A percentile compares a stretch with the other conserved stretches of the same genome.
These are phyloP conservation scores for Leishmania turanica DNA, from an alignment of 208 protist species.

Conservation along the genomic window DNA sequence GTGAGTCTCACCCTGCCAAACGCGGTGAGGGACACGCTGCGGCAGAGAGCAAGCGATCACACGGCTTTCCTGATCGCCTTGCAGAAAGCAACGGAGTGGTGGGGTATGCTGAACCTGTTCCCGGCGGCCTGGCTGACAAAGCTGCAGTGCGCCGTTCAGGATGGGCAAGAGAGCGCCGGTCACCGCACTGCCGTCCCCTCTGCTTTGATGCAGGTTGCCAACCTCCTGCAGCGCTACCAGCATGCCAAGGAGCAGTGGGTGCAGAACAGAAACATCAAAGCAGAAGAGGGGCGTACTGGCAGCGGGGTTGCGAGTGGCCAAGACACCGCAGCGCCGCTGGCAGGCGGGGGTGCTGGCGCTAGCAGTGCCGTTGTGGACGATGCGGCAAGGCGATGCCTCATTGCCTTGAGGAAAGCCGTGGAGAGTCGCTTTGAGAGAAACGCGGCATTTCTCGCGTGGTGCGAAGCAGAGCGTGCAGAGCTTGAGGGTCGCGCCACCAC, in stretches of 20 bases:
- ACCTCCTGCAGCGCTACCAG: slow-evolving; percentile 64
- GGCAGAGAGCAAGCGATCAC: slow-evolving; percentile 17
- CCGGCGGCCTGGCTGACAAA: slow-evolving; percentile 68
- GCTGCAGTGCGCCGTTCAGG: slow-evolving; percentile 38
- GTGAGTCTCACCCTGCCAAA: slow-evolving; percentile 53
- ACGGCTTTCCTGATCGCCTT: slow-evolving; percentile 46
- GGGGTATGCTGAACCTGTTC: slow-evolving; percentile 80
- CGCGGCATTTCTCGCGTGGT: slow-evolving; percentile 55
- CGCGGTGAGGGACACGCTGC: slow-evolving; percentile 47
- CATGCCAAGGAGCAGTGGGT: slow-evolving; percentile 67
- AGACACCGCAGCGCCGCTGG: slow-evolving; percentile 2
- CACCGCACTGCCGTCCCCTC: slow-evolving; percentile 30
- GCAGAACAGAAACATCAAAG: slow-evolving; percentile 30
- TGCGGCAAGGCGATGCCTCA: slow-evolving; percentile 36
- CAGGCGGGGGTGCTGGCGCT: slow-evolving; percentile 11
- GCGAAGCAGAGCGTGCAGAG: slow-evolving; percentile 52
- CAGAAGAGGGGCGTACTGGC: slow-evolving; percentile 14
- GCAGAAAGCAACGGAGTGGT: slow-evolving; percentile 69
- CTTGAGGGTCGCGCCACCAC: slow-evolving; percentile 35
- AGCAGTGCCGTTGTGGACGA: slow-evolving; percentile 28
- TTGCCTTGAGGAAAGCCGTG: slow-evolving; percentile 44
- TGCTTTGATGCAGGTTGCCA: slow-evolving; percentile 48
- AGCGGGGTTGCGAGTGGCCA: slow-evolving; percentile 10
- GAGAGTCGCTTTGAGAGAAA: slow-evolving; percentile 49
- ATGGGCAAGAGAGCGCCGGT: slow-evolving; percentile 27